Base-by-base conservation (phyloP, 495 filamentous ascomycete genomes). In the Tuber magnatum region DNA sequence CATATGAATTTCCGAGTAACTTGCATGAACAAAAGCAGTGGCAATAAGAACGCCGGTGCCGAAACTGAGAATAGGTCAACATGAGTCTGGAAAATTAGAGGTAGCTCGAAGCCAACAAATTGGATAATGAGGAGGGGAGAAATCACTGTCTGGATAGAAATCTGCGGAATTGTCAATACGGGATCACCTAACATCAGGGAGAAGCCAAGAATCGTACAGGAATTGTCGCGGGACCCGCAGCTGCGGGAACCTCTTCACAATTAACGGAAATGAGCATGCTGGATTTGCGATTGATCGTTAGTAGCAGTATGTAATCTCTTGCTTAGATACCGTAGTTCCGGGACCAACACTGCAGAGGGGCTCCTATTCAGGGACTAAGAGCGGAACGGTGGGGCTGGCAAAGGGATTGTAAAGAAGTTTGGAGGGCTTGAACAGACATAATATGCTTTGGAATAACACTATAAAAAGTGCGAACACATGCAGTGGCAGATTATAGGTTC, bases 31-130 rank as follows among this genome's bases (percentile, higher is more conserved):
- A 81, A 96, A 96, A 68, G 93, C 92, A n/a, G 93, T 94, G 32
- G 93, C 92, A 76, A 95, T 92, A 43, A 96, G 84, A 14, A 96
- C 93, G 38, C 93, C 93, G 8, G 93, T 95, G 51, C 93, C 93
- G 78, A 96, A 94, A 84, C 77, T 79, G 69, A 20, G 35, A 20
- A 43, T 65, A 35, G 28, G 56, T 65, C 56, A 35, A 65, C 39
- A 39, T 48, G 35, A 70, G 48, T 35, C 51, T 48, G 18, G 68
- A 2, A 73, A 61, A 20, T 44, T 16, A 65, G 56, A 65, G 28
- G 56, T 18, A 32, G 56, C 56, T 32, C 56, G 56, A 65, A 65
- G 56, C 28, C n/a, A 65, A 28, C n/a, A 65, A 65, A 32, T 79
- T 84, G 72, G 80, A 82, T 77, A 86, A 84, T 20, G 28, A 75